phyloP scores from a whole-genome alignment of 306 rosid genomes.

The Urtica urens region DNA sequence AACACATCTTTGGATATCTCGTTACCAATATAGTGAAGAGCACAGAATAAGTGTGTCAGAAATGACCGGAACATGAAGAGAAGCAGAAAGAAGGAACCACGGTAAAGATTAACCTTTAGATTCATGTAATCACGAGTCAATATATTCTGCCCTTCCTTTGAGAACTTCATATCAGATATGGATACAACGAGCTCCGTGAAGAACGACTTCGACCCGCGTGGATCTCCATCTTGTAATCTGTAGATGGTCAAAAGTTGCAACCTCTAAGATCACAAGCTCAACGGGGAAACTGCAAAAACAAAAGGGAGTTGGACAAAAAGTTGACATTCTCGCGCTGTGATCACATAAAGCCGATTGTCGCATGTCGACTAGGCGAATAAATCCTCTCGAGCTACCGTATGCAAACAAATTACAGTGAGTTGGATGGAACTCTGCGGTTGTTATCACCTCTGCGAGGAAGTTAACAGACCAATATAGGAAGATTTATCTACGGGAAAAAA shows the following conservation, averaged over 20 bases:
- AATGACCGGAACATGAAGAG: not conserved
- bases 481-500: not conserved
- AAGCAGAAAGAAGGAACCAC: not conserved
- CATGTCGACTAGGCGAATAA: slow-evolving; percentile 60
- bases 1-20: too few relatives aligned
- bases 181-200: slow-evolving; percentile 44
- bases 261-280: slow-evolving; percentile 13
- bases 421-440: slow-evolving; percentile 70
- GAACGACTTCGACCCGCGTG: slow-evolving; percentile 35
- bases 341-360: slow-evolving; percentile 58
- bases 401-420: slow-evolving; percentile 65
- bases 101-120: slow-evolving; percentile 39
- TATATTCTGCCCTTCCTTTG: slow-evolving; percentile 42
- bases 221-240: slow-evolving; percentile 46
- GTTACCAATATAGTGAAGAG: too few relatives aligned
- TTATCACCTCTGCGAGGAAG: slow-evolving; percentile 47
- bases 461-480: not conserved
- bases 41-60: too few relatives aligned
- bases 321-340: slow-evolving; percentile 44
- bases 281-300: slow-evolving; percentile 2
- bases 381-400: slow-evolving; percentile 65
- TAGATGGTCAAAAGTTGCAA: slow-evolving; percentile 19
- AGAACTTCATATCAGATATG: slow-evolving; percentile 51
- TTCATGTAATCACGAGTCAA: slow-evolving; percentile 63
- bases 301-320: slow-evolving; percentile 9